These are phyloP conservation scores for Diaporthe aspalathi DNA, from an alignment of 2,329 filamentous ascomycete genomes.

Conservation along the genomic window DNA sequence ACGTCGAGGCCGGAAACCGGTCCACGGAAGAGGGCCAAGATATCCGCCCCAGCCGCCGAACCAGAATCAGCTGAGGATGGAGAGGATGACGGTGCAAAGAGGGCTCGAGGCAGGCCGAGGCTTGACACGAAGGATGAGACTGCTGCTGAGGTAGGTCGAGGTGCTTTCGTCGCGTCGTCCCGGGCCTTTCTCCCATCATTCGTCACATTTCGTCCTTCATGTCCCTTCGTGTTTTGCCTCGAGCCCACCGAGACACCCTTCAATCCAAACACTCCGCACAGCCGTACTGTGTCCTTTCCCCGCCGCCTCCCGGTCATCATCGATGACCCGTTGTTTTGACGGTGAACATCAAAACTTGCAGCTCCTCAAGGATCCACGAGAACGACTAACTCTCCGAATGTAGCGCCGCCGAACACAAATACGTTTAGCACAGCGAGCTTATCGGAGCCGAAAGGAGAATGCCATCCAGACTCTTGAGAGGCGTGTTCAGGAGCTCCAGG, in stretches of 20 bases:
- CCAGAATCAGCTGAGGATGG: conserved; percentile 21
- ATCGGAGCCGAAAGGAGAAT: conserved; percentile 85
- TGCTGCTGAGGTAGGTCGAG: conserved; percentile 76
- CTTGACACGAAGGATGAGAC: conserved; percentile 83
- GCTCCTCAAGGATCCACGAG: neutral
- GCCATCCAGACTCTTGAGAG: conserved; percentile 80
- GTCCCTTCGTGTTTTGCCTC: neutral
- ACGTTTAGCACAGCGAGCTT: conserved; percentile 85
- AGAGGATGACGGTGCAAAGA: conserved; percentile 64
- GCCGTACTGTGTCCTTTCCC: neutral
- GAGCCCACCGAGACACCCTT: neutral
- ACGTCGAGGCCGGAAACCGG: conserved; percentile 40
- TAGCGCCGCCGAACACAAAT: conserved; percentile 87
- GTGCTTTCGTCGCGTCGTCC: conserved; percentile 36
- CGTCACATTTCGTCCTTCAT: neutral
- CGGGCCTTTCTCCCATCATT: conserved; percentile 8
- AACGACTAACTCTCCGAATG: conserved; percentile 47
- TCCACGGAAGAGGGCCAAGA: conserved; percentile 38
- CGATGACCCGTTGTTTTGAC: neutral
- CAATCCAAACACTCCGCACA: conserved; percentile 1
- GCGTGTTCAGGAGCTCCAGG: conserved; percentile 75
- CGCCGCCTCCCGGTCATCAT: neutral
- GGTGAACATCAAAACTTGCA: neutral
- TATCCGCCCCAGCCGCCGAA: neutral
- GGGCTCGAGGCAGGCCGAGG: conserved; percentile 78